Conservation (phyloP, 306 rosid species). For the Arachis stenosperma region DNA sequence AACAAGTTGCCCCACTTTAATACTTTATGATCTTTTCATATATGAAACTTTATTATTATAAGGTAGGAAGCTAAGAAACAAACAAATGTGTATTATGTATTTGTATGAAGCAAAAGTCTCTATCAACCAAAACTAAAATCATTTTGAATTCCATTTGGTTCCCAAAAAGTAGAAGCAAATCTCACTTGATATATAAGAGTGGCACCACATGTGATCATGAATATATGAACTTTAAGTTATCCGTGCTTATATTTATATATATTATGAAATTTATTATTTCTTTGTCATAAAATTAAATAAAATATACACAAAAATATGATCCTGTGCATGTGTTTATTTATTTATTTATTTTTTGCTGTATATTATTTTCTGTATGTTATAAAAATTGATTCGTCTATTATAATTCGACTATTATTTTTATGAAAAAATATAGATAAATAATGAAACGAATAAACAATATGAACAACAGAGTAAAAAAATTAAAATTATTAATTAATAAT, state of each 20-base stretch:
- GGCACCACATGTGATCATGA: slow-evolving; percentile 8
- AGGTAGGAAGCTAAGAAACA: slow-evolving; percentile 12
- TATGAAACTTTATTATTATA: slow-evolving; percentile 16
- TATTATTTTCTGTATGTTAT: too few species aligned
- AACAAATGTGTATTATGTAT: neutral
- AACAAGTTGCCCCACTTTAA: slow-evolving; percentile 4
- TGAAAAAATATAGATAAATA: too few species aligned
- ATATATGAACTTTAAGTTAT: neutral
- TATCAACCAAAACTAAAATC: slow-evolving; percentile 28
- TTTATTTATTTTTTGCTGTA: too few species aligned
- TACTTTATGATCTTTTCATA: neutral
- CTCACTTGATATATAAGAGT: slow-evolving; percentile 2
- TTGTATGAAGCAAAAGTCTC: slow-evolving; percentile 11
- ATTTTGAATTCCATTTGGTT: slow-evolving; percentile 23
- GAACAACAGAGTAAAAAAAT: too few species aligned
- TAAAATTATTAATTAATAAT: too few species aligned
- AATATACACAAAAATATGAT: too few species aligned
- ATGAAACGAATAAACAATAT: too few species aligned
- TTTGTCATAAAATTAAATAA: too few species aligned
- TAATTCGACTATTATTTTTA: too few species aligned
- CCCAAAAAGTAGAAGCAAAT: slow-evolving; percentile 38
- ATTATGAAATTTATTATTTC: too few species aligned
- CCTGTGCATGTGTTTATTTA: too few species aligned
- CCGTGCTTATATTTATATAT: neutral
- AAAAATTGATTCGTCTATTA: too few species aligned